Base-by-base conservation (phyloP, 208 protist genomes). In the Acanthamoeba sp. region DNA sequence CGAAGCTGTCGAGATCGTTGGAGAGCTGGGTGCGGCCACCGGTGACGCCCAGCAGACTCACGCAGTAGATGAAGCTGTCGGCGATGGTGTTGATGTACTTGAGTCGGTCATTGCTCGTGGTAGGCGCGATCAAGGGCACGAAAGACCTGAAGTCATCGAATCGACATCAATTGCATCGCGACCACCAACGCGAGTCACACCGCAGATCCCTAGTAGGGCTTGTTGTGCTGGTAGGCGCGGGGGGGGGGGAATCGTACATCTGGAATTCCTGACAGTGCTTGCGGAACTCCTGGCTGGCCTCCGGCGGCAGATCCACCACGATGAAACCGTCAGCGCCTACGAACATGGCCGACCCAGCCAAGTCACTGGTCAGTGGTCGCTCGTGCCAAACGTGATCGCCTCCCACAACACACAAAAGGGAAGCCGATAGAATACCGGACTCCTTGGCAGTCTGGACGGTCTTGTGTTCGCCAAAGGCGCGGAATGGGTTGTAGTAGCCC, bases 401-500 rank as follows among this genome's bases (percentile, higher is more conserved):
- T 14, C 42, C 42, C 6, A 48, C 42, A 48, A 3, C 6, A 48
- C 42, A 48, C 42, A 14, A 27, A 20, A 82, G 29, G 36, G 36
- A 69, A 36, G 22, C 16, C 9, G 32, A 55, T 29, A 36, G 16
- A n/a, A 38, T 87, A 95, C 89, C 89, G 42, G 52, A 94, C n/a
- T 62, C 94, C 59, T 94, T 88, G 45, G 40, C 57, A 7, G 92
- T 52, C n/a, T 66, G 24, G 55, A 71, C 80, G 14, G 73, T 10
- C 84, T 95, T 73, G 20, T 82, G 92, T 5, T 95, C 42, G 29
- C 95, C 97, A 55, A 95, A 97, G 36, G 48, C 42, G 27, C 96
- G 87, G 71, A 97, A 94, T 48, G 97, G 96, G 91, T 97, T 97
- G 95, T 96, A 97, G 95, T 98, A 98, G 32, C 97, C 97, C 97